Percentiles rank a stretch among this genome's conserved stretches.
Conservation (phyloP, 805 yeast species). For the Brettanomyces nanus region DNA sequence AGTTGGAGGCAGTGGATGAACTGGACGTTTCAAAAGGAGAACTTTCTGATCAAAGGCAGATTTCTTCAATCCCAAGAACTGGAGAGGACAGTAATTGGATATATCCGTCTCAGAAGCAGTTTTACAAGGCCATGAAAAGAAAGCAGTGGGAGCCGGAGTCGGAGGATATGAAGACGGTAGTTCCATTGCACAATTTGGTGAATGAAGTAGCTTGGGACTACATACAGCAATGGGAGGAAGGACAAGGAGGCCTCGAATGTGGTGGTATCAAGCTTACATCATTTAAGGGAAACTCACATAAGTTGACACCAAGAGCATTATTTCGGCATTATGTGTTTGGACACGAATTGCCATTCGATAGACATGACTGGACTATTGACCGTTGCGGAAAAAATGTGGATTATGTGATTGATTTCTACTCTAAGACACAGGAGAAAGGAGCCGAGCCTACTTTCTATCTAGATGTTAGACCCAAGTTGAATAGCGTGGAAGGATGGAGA, state of each 20-base stretch:
- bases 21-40: slow-evolving; percentile 4
- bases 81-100: slow-evolving; percentile 70
- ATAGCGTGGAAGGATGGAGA: slow-evolving; percentile 70
- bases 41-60: slow-evolving; percentile 66
- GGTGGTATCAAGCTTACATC: slow-evolving; percentile 82
- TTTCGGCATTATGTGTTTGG: slow-evolving; percentile 55
- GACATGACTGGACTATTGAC: slow-evolving; percentile 91
- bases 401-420: slow-evolving; percentile 88
- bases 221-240: slow-evolving; percentile 73
- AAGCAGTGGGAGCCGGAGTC: slow-evolving; percentile 82
- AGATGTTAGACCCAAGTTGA: slow-evolving; percentile 89
- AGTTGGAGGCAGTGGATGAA: slow-evolving; percentile 22
- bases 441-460: slow-evolving; percentile 54
- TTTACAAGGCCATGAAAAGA: slow-evolving; percentile 87
- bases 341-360: slow-evolving; percentile 76
- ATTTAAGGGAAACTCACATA: slow-evolving; percentile 82
- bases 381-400: slow-evolving; percentile 80
- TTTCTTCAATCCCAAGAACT: slow-evolving; percentile 79
- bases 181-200: slow-evolving; percentile 90
- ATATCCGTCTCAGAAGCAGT: slow-evolving; percentile 92
- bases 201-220: slow-evolving; percentile 90
- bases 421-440: slow-evolving; percentile 27
- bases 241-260: slow-evolving; percentile 51
- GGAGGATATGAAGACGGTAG: slow-evolving; percentile 79
- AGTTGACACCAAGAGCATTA: slow-evolving; percentile 83